Evolutionary conservation across 1,284 basidiomycete species (phyloP), one percentile per base, ranked within the genome.

Genomic region (Rhodotorula sp.): DNA sequence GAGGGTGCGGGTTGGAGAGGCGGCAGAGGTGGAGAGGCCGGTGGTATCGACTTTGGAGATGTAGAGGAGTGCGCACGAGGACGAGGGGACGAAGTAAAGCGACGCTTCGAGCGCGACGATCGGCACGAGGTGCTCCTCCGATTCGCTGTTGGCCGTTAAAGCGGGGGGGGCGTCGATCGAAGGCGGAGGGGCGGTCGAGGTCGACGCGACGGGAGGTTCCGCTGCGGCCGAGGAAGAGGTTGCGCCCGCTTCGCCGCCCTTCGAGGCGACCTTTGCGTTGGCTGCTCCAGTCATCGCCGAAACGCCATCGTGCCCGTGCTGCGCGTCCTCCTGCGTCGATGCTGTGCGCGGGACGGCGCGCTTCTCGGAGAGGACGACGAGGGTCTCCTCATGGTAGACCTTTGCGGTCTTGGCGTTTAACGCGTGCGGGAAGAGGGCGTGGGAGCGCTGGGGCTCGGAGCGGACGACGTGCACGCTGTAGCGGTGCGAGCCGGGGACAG

Each of bases 31-130:
- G 32, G 89, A 85, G 54, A 78, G 92, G 0, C 95, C 95, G 0
- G 93, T 94, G 22, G 94, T 89, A 81, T 98, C 97, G 67, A 97
- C 88, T 82, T 99, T 99, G 62, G 92, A 91, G 59, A 98, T 86
- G 82, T 98, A 97, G 34, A 99, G 83, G 48, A 99, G 86, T 2
- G 88, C 88, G 66, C 86, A 87, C 3, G 85, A 86, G 3, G 90
- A 89, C 4, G 86, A 78, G 8, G 90, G 90, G 61, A 91, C 79
- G 57, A 88, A 87, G 84, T 94, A 97, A 44, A 97, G 83, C 67
- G 85, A 87, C 0, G 89, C 91, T 79, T 96, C 93, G 73, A 98
- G 86, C 2, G 90, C 96, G 13, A 89, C 86, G 39, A 92, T 87
- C 55, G 27, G 91, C 82, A 58, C 86, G 85, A 9, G 85, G 84